These are phyloP conservation scores for Cardiospermum halicacabum DNA, from an alignment of 345 rosid genomes.

Conservation along the genomic window DNA sequence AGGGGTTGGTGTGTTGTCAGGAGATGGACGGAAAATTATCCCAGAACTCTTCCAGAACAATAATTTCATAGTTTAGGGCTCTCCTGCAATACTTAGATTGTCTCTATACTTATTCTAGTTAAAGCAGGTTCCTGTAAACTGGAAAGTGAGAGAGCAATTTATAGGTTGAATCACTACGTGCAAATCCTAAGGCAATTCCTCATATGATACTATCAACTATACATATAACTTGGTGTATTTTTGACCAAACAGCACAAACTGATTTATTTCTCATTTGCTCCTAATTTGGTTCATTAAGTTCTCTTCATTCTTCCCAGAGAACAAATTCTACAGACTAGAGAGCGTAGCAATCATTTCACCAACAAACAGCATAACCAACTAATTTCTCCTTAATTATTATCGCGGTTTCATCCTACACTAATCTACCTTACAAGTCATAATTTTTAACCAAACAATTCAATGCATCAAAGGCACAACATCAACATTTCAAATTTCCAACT, in stretches of 20 bases:
- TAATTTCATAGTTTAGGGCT: neutral
- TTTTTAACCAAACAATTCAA: neutral
- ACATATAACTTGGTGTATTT: slow-evolving; percentile 4
- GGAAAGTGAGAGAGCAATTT: neutral
- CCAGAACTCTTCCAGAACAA: neutral
- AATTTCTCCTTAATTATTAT: neutral
- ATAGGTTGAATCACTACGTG: neutral
- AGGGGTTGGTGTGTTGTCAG: neutral
- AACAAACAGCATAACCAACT: neutral
- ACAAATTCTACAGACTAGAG: neutral
- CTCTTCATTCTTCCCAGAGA: neutral
- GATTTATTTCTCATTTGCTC: neutral
- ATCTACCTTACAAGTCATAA: neutral
- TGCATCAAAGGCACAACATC: neutral
- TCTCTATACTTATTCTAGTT: neutral
- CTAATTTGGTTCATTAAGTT: neutral
- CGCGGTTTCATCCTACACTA: neutral
- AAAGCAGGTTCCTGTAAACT: neutral
- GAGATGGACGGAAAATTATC: neutral
- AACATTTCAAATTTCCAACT: neutral
- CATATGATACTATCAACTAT: neutral
- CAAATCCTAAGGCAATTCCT: neutral
- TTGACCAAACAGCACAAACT: neutral
- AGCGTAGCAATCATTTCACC: neutral
- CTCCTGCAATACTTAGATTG: neutral